Conservation (phyloP, 257 asterid genomes). For the Euphrasia confusa region DNA sequence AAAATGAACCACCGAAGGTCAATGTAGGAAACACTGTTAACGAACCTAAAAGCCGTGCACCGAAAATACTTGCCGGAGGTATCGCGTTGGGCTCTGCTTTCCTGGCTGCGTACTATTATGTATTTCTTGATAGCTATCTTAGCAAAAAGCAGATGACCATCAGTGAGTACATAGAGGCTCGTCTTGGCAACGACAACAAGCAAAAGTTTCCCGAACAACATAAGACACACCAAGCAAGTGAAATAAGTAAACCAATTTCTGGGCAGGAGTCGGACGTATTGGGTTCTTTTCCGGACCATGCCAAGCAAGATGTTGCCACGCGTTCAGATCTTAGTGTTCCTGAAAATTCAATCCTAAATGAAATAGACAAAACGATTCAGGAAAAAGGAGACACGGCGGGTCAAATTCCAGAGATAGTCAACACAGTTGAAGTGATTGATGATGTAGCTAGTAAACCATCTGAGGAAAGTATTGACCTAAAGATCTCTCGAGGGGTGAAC, state of each 20-base stretch:
- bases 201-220: conserved; percentile 31
- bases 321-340: conserved; percentile 31
- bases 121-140: conserved; percentile 52
- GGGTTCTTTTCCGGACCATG: conserved; percentile 34
- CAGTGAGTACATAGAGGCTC: conserved; percentile 32
- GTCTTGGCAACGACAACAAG: conserved; percentile 21
- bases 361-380: conserved; percentile 37
- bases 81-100: conserved; percentile 60
- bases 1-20: conserved; percentile 39
- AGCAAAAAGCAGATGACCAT: conserved; percentile 44
- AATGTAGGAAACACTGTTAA: conserved; percentile 39
- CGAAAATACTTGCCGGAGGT: conserved; percentile 62
- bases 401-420: conserved; percentile 28
- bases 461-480: conserved; percentile 39
- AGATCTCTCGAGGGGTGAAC: conserved; percentile 35
- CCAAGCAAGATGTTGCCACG: conserved; percentile 37
- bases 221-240: conserved; percentile 33
- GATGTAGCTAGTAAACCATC: conserved; percentile 38
- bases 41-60: conserved; percentile 43
- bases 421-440: conserved; percentile 39
- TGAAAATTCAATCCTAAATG: conserved; percentile 37
- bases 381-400: conserved; percentile 37
- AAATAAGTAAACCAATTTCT: conserved; percentile 22
- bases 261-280: conserved; percentile 34
- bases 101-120: conserved; percentile 65